Percentiles rank a stretch among this genome's conserved stretches.
These are phyloP conservation scores for Fusarium xyrophilum DNA, from an alignment of 2,329 filamentous ascomycete species.

Conservation along the genomic window DNA sequence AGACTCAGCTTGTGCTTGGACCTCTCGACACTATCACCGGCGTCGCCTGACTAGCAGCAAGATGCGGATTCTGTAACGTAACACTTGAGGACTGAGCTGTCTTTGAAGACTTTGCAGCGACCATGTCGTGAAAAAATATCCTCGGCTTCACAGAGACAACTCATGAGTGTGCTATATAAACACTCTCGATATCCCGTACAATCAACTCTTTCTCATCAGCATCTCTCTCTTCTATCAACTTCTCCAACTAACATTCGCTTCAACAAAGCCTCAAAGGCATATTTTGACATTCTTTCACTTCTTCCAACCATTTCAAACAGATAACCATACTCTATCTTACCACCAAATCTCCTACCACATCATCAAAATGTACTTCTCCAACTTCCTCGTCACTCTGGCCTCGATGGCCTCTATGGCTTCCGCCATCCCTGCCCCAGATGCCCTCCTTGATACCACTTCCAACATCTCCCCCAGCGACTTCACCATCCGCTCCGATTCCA, in stretches of 20 bases:
- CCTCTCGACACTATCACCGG: conserved; percentile 3
- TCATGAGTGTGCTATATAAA: conserved; percentile 26
- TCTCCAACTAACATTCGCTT: conserved; percentile 30
- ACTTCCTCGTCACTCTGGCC: conserved; percentile 36
- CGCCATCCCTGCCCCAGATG: conserved; percentile 31
- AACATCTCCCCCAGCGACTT: conserved; percentile 27
- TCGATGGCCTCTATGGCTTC: conserved; percentile 41
- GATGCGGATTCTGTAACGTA: background rate
- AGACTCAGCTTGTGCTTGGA: conserved; percentile 19
- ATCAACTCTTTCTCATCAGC: conserved; percentile 12
- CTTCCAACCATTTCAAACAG: background rate
- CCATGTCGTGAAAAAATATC: conserved; percentile 1
- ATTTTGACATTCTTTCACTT: conserved; percentile 13
- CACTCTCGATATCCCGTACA: conserved; percentile 6
- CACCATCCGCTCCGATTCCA: conserved; percentile 23
- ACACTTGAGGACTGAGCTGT: background rate
- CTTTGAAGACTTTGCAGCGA: background rate
- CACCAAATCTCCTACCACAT: conserved; percentile 2
- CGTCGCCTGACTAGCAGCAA: conserved; percentile 11
- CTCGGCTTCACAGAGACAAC: background rate
- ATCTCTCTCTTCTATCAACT: conserved; percentile 11
- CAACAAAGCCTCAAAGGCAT: conserved; percentile 10
- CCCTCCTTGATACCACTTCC: conserved; percentile 44
- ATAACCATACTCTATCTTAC: background rate
- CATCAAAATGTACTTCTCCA: conserved; percentile 44